Evolutionary conservation across 495 filamentous ascomycete species (phyloP), one percentile per base, ranked within the genome.

Genomic region (Talaromyces liani): DNA sequence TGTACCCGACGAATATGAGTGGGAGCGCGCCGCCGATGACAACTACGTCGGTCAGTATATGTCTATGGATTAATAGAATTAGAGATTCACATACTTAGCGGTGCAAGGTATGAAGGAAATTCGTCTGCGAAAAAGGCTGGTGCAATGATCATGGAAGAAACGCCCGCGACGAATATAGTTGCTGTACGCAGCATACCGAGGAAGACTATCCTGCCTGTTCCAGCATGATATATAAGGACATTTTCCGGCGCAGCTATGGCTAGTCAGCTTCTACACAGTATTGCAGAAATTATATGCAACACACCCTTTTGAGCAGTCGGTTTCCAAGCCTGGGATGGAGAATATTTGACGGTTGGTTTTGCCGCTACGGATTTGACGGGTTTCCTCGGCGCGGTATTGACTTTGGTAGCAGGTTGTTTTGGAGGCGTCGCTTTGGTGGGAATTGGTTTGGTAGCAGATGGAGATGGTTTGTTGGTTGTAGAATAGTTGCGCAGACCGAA

Each of bases 171-270:
- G 67, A 92, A 84, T 56, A 96, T 79, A 12, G 88, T 88, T 0
- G 85, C 86, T 34, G 92, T 66, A 68, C 91, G 90, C 61, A 92
- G 64, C 63, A 79, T 81, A 24, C 85, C 87, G 39, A 92, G 69
- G 68, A 91, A 88, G 24, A 87, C 82, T 16, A 81, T 86, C 64
- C 82, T 80, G 18, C 78, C 79, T 7, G 84, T 87, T 65, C 90
- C 89, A 47, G 85, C 87, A 79, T 91, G 84, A 68, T 89, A 93
- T 64, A 93, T 80, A 63, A 90, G 76, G 9, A 92, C 76, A 14
- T 77, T 77, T 67, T 91, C 88, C 58, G 78, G 78, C 29, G 75
- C 75, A 1, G 72, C 77, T 79, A 57, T 20, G 24, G 12, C 27
- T 5, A n/a, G 14, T 65, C 53, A 22, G 25, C 18, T 29, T 62